Evolutionary conservation across 1,284 basidiomycete genomes (phyloP).

Genomic region (Moesziomyces sp.): DNA sequence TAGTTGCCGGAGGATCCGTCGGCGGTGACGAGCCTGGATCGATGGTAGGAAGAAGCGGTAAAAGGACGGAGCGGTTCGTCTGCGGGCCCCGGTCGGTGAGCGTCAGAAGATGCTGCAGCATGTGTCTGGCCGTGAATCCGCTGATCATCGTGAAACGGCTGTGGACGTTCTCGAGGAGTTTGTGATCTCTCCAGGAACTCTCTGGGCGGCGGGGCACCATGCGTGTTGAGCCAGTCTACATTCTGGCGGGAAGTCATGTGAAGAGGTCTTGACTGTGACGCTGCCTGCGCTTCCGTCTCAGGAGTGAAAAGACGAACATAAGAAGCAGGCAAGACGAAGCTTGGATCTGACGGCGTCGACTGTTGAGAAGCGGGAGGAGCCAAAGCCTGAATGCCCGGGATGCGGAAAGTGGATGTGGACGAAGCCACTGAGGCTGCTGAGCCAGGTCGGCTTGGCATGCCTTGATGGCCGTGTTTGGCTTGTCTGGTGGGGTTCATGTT

Average conservation of each 20-base stretch:
- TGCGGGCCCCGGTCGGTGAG: neutral
- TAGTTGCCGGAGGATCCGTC: constrained; percentile 37
- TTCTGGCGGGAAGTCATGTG: neutral
- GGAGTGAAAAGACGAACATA: constrained; percentile 29
- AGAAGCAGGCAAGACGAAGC: neutral
- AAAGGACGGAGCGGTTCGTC: constrained; percentile 26
- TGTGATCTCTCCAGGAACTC: constrained; percentile 23
- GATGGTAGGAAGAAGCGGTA: constrained; percentile 45
- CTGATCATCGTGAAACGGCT: neutral
- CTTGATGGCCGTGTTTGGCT: neutral
- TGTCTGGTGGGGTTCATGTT: constrained; percentile 8
- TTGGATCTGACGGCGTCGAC: neutral
- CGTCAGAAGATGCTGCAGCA: neutral
- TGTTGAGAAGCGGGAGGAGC: neutral
- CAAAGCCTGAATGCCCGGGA: constrained; percentile 23
- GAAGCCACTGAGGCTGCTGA: constrained; percentile 21
- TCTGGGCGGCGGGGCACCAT: constrained; percentile 10
- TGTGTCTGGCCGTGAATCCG: neutral
- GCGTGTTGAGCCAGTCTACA: constrained; percentile 12
- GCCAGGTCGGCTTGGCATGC: constrained; percentile 3
- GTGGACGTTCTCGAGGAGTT: neutral
- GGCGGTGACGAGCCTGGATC: constrained; percentile 31
- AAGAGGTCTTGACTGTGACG: too few relatives aligned
- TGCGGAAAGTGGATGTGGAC: constrained; percentile 33
- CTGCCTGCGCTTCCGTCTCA: neutral